Percentiles rank a stretch among this genome's conserved stretches.
phyloP scores from a whole-genome alignment of 129 eudicot species.

The Centaurea solstitialis region DNA sequence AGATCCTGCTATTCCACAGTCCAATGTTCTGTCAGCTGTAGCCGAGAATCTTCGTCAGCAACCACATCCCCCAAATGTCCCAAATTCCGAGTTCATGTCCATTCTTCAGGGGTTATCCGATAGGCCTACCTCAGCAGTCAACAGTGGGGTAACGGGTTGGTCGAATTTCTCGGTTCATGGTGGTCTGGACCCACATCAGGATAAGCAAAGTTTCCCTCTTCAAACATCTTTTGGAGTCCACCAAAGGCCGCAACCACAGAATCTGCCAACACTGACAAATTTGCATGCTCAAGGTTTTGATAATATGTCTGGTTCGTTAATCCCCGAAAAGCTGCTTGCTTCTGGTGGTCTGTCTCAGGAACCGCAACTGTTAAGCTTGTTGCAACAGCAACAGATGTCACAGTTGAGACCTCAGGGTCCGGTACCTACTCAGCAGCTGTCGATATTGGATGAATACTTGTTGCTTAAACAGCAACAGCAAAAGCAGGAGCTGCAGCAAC shows the following conservation, averaged over 20 bases:
- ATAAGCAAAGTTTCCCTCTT: constrained; percentile 50
- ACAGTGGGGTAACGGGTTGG: constrained; percentile 55
- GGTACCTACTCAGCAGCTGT: constrained; percentile 58
- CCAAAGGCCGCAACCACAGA: constrained; percentile 63
- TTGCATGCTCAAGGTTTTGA: constrained; percentile 48
- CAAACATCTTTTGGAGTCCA: constrained; percentile 58
- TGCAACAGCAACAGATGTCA: constrained; percentile 79
- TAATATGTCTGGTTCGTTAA: constrained; percentile 34
- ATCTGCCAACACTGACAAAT: constrained; percentile 41
- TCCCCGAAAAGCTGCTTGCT: constrained; percentile 61
- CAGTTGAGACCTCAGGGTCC: constrained; percentile 71
- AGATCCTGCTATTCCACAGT: constrained; percentile 46
- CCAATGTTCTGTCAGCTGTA: constrained; percentile 50
- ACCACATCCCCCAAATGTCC: constrained; percentile 48
- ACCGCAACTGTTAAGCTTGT: constrained; percentile 52
- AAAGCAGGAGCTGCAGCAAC: constrained; percentile 60
- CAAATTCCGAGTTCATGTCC: constrained; percentile 58
- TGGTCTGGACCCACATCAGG: constrained; percentile 56
- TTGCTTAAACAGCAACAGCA: constrained; percentile 76
- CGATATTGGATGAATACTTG: constrained; percentile 66
- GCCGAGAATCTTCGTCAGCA: constrained; percentile 44
- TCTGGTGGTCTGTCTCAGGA: constrained; percentile 77
- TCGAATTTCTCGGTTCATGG: constrained; percentile 63
- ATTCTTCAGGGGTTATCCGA: constrained; percentile 70
- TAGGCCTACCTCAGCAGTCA: constrained; percentile 46